Conservation (phyloP, 2,329 filamentous ascomycete genomes). For the Dichotomopilus funicola region DNA sequence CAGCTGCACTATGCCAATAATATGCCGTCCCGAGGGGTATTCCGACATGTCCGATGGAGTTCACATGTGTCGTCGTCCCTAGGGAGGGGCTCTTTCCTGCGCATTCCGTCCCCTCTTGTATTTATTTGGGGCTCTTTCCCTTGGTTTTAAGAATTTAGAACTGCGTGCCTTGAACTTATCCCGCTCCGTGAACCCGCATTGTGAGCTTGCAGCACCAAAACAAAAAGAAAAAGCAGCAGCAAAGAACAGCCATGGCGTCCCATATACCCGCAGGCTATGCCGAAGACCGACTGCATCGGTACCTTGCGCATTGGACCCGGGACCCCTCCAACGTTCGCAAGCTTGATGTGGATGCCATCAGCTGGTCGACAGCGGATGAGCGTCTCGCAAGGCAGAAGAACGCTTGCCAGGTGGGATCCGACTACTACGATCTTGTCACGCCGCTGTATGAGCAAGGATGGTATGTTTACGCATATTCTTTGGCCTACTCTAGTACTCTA, state of each 20-base stretch:
- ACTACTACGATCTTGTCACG: constrained; percentile 67
- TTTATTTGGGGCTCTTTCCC: not conserved
- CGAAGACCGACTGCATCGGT: constrained; percentile 7
- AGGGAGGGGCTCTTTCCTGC: not conserved
- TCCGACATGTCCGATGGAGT: not conserved
- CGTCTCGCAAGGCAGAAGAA: constrained; percentile 12
- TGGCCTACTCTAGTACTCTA: no score
- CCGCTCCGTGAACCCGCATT: not conserved
- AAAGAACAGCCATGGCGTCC: not conserved
- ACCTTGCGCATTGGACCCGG: constrained; percentile 12
- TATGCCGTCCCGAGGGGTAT: not conserved
- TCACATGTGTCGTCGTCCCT: not conserved
- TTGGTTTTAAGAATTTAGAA: not conserved
- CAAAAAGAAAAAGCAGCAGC: not conserved
- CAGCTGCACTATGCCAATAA: not conserved
- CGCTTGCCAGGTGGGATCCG: constrained; percentile 9
- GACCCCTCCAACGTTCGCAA: constrained; percentile 3
- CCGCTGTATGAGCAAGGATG: constrained; percentile 70
- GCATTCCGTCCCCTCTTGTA: not conserved
- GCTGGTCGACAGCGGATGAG: constrained; percentile 13
- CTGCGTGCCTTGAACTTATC: not conserved
- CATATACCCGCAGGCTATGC: constrained; percentile 8
- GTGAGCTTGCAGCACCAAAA: not conserved
- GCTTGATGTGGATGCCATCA: constrained; percentile 12
- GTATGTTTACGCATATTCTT: not conserved